phyloP scores from a whole-genome alignment of 1,284 basidiomycete species.

The Rhodotorula mucilaginosa region DNA sequence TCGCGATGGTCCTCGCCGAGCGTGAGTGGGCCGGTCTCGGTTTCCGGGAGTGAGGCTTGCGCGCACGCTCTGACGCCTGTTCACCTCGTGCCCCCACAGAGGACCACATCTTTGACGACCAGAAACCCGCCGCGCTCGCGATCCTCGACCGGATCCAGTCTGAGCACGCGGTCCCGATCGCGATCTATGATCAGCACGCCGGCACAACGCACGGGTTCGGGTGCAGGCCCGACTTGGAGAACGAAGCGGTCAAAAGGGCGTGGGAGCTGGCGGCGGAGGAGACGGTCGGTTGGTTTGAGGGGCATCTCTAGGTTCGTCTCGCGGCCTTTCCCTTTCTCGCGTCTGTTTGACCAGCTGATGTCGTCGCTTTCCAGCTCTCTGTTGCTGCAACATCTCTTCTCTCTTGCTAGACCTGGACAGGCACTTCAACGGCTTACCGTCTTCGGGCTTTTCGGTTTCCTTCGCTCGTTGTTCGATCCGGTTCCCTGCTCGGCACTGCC shows the following conservation, averaged over 20 bases:
- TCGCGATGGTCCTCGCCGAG: constrained; percentile 6
- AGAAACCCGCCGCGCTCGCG: neutral
- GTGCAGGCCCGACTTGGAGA: neutral
- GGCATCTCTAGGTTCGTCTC: neutral
- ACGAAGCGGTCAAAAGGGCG: neutral
- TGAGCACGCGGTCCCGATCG: neutral
- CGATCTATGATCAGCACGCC: neutral
- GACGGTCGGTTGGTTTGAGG: constrained; percentile 2
- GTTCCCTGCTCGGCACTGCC: too few relatives aligned
- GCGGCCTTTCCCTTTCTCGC: too few relatives aligned
- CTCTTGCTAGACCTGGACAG: too few relatives aligned
- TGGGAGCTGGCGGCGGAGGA: neutral
- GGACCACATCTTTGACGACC: constrained; percentile 13
- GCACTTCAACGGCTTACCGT: too few relatives aligned
- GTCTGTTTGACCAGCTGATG: too few relatives aligned
- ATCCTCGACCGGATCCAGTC: neutral
- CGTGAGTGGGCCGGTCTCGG: neutral
- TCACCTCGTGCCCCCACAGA: neutral
- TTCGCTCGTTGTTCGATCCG: too few relatives aligned
- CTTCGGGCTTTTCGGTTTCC: too few relatives aligned
- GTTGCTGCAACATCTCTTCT: too few relatives aligned
- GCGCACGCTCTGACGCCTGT: neutral
- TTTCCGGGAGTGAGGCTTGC: too few relatives aligned
- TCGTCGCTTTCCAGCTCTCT: too few relatives aligned
- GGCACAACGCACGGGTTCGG: constrained; percentile 14